These are phyloP conservation scores for Persicaria tinctoria DNA, from an alignment of 148 eudicot species.

Conservation along the genomic window DNA sequence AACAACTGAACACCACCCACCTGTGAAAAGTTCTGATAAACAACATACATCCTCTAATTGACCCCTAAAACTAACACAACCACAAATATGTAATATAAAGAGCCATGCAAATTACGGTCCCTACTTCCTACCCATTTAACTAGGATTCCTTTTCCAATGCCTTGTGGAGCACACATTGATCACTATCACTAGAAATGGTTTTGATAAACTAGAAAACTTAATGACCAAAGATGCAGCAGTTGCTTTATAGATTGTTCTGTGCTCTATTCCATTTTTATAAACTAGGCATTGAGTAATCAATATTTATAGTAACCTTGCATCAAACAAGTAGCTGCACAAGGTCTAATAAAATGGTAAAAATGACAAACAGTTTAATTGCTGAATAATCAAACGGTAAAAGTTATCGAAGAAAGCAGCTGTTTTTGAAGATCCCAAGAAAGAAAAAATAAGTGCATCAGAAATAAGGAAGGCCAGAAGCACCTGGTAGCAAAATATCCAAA, in stretches of 20 bases:
- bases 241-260: background rate
- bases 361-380: background rate
- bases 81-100: background rate
- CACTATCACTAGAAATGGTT: too few species aligned
- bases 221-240: background rate
- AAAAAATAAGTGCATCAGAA: conserved; percentile 2
- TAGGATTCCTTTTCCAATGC: too few species aligned
- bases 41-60: background rate
- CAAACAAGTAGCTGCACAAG: background rate
- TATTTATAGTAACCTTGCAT: background rate
- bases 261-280: background rate
- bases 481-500: conserved; percentile 28
- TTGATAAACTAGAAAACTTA: too few species aligned
- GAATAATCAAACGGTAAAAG: background rate
- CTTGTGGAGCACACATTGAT: too few species aligned
- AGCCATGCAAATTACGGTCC: background rate
- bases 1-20: background rate
- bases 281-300: background rate
- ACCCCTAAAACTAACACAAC: background rate
- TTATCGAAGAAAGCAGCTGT: background rate
- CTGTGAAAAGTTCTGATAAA: background rate
- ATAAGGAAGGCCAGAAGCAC: background rate
- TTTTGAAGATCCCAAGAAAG: background rate
- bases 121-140: too few species aligned
- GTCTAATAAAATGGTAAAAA: background rate